Percentiles rank a stretch among this genome's conserved stretches.
Evolutionary conservation across 495 filamentous ascomycete species (phyloP).

Genomic region (Penicillium nucicola): DNA sequence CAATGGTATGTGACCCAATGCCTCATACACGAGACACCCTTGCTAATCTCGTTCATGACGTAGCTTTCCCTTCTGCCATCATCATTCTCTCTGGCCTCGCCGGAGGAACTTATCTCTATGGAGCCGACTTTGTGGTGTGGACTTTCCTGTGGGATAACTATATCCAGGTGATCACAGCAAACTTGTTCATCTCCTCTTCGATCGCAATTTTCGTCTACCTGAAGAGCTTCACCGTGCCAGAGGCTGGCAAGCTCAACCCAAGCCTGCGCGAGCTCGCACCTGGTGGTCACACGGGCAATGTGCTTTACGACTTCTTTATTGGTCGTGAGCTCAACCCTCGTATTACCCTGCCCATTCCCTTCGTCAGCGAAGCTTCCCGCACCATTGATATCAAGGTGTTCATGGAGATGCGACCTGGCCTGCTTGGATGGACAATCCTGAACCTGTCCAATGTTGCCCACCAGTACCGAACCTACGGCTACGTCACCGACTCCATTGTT

Average conservation of each 20-base stretch:
- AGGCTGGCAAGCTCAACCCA: constrained; percentile 54
- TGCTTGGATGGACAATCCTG: constrained; percentile 86
- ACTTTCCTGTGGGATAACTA: constrained; percentile 92
- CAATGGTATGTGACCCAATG: constrained; percentile 61
- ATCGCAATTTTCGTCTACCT: constrained; percentile 76
- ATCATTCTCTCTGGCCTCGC: constrained; percentile 64
- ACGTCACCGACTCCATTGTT: constrained; percentile 82
- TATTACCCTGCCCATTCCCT: constrained; percentile 70
- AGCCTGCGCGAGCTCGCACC: constrained; percentile 73
- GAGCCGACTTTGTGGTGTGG: constrained; percentile 83
- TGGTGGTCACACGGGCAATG: constrained; percentile 79
- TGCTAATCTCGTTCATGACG: constrained; percentile 11
- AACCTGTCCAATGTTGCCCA: constrained; percentile 82
- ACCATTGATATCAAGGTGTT: constrained; percentile 88
- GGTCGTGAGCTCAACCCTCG: constrained; percentile 96
- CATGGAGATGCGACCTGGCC: constrained; percentile 85
- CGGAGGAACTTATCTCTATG: constrained; percentile 71
- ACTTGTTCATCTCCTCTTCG: constrained; percentile 67
- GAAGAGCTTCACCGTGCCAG: constrained; percentile 73
- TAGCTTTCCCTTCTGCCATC: constrained; percentile 75
- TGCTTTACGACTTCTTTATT: constrained; percentile 95
- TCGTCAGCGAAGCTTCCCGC: constrained; percentile 44
- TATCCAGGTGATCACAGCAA: constrained; percentile 76
- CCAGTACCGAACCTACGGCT: constrained; percentile 81
- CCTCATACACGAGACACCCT: background rate